Evolutionary conservation across 352 stramenopile species (phyloP).

Genomic region (Phytopythium ostracodes): DNA sequence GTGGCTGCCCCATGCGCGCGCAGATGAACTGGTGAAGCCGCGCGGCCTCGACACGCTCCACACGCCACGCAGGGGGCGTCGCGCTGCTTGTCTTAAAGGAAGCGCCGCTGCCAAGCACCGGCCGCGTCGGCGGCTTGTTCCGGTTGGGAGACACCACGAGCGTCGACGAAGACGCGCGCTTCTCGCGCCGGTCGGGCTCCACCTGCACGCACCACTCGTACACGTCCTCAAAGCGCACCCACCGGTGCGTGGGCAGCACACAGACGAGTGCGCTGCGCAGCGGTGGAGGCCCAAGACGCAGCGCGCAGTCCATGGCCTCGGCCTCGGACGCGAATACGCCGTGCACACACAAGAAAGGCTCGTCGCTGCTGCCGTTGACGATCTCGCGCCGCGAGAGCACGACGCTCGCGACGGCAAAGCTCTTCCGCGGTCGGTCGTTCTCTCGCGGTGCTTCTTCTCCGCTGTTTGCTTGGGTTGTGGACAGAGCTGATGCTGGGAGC

Average conservation of each 20-base stretch:
- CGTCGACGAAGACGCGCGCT: conserved; percentile 15
- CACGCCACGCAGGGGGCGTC: conserved; percentile 23
- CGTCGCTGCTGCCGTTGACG: conserved; percentile 30
- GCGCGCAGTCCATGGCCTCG: conserved; percentile 41
- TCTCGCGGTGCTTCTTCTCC: neutral
- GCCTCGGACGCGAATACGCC: conserved; percentile 37
- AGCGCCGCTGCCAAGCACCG: neutral
- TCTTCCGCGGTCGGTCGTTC: neutral
- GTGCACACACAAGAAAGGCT: conserved; percentile 53
- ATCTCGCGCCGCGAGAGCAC: conserved; percentile 48
- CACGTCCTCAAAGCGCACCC: conserved; percentile 49
- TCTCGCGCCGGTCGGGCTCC: conserved; percentile 41
- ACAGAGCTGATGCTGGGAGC: neutral
- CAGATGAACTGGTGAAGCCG: conserved; percentile 64
- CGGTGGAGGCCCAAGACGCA: conserved; percentile 24
- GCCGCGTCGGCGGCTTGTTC: conserved; percentile 4
- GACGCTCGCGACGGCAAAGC: conserved; percentile 53
- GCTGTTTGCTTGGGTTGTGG: no score
- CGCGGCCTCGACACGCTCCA: conserved; percentile 47
- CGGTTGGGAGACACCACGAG: conserved; percentile 9
- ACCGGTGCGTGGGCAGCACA: conserved; percentile 41
- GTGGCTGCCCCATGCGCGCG: conserved; percentile 36
- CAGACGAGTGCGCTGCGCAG: conserved; percentile 51
- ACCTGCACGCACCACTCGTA: conserved; percentile 69
- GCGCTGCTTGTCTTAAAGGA: neutral